phyloP scores from a whole-genome alignment of 2,329 filamentous ascomycete genomes.

The Clarireedia paspali region DNA sequence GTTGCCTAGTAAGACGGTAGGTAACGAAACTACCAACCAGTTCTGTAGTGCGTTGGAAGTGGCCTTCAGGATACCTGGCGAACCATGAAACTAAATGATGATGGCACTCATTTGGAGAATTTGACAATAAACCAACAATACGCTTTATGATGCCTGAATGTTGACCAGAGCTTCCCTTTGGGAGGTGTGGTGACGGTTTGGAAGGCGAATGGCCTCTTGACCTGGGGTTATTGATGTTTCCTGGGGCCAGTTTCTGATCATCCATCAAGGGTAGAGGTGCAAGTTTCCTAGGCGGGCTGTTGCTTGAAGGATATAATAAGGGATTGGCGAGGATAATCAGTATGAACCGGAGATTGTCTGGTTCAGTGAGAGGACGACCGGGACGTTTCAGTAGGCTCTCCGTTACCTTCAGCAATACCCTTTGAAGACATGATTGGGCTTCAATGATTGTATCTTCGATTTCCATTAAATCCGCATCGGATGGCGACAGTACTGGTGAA shows the following conservation, averaged over 20 bases:
- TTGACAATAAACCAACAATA: slow-evolving; percentile 71
- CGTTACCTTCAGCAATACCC: slow-evolving; percentile 66
- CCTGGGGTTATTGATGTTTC: neutral
- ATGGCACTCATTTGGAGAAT: slow-evolving; percentile 68
- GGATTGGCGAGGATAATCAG: slow-evolving; percentile 76
- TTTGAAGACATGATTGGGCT: slow-evolving; percentile 62
- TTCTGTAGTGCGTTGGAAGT: slow-evolving; percentile 69
- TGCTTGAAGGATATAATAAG: slow-evolving; percentile 48
- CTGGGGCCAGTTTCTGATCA: neutral
- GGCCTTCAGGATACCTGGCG: slow-evolving; percentile 56
- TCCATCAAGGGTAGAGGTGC: slow-evolving; percentile 5
- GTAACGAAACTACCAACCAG: slow-evolving; percentile 72
- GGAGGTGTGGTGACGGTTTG: slow-evolving; percentile 7
- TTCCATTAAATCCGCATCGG: slow-evolving; percentile 28
- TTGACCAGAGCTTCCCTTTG: slow-evolving; percentile 42
- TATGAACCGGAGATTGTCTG: slow-evolving; percentile 68
- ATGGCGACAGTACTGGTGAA: slow-evolving; percentile 12
- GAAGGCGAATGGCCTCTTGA: slow-evolving; percentile 7
- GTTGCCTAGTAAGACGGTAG: slow-evolving; percentile 66
- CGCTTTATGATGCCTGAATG: slow-evolving; percentile 83
- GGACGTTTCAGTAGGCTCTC: slow-evolving; percentile 77
- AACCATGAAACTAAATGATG: slow-evolving; percentile 74
- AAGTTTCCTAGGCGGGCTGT: neutral
- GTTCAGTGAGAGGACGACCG: slow-evolving; percentile 57
- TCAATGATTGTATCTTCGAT: slow-evolving; percentile 47